Percentiles rank a stretch among this genome's conserved stretches.
Evolutionary conservation across 2,329 filamentous ascomycete genomes (phyloP).

Genomic region (Sarocladium oryzae): DNA sequence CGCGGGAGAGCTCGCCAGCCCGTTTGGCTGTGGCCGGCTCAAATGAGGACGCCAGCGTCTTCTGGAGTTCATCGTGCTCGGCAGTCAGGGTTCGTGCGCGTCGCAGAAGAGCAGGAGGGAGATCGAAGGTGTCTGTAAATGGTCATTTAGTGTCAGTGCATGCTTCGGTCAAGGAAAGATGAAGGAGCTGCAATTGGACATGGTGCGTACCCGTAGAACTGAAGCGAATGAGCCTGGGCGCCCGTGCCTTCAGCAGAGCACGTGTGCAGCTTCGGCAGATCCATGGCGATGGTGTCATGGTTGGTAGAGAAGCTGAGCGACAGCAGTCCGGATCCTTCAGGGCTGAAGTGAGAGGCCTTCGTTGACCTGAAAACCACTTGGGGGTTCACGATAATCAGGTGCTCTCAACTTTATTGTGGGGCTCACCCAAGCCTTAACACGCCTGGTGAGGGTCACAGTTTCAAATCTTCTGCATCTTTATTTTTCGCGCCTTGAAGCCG

Average conservation of each 20-base stretch:
- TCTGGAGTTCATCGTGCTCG: conserved; percentile 51
- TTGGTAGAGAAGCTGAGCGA: too few relatives aligned
- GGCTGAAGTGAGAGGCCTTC: too few relatives aligned
- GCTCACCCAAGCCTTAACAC: neutral
- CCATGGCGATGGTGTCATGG: conserved; percentile 29
- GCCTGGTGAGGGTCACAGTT: neutral
- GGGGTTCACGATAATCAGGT: too few relatives aligned
- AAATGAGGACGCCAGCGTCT: conserved; percentile 45
- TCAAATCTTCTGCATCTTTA: neutral
- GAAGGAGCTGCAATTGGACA: neutral
- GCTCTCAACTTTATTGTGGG: conserved; percentile 6
- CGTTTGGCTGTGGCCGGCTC: conserved; percentile 52
- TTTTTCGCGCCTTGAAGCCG: neutral
- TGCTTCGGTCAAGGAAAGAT: too few relatives aligned
- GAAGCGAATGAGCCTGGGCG: conserved; percentile 24
- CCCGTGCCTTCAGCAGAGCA: conserved; percentile 19
- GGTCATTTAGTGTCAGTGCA: neutral
- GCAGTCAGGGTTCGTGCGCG: conserved; percentile 51
- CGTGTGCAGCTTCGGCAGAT: conserved; percentile 29
- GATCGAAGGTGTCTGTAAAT: conserved; percentile 32
- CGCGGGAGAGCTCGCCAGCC: conserved; percentile 52
- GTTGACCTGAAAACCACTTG: too few relatives aligned
- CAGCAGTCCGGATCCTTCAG: too few relatives aligned
- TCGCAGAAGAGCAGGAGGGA: conserved; percentile 44
- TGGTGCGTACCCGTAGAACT: conserved; percentile 24